phyloP scores from a whole-genome alignment of 495 filamentous ascomycete species.

The Podospora anserina region DNA sequence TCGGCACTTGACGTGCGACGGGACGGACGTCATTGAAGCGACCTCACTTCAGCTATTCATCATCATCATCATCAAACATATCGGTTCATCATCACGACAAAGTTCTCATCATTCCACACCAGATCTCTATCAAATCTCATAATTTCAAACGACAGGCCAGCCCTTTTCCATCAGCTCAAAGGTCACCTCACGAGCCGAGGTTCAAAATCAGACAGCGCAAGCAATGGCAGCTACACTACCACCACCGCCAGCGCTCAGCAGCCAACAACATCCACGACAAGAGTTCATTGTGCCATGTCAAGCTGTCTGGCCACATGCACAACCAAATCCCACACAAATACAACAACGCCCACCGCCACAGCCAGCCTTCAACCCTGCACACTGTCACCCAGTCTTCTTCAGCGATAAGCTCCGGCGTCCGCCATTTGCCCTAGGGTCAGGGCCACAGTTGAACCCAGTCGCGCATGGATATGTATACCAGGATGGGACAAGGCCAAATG shows the following conservation, averaged over 20 bases:
- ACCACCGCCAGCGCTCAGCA: neutral
- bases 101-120: neutral
- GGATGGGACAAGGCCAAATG: conserved; percentile 31
- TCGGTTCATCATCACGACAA: neutral
- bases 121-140: neutral
- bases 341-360: neutral
- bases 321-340: neutral
- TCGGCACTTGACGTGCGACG: conserved; percentile 27
- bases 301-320: conserved; percentile 10
- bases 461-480: conserved; percentile 54
- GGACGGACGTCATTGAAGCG: conserved; percentile 22
- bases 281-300: conserved; percentile 21
- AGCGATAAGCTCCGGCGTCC: conserved; percentile 50
- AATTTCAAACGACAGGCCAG: neutral
- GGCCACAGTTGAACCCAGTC: conserved; percentile 41
- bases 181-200: neutral
- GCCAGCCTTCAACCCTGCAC: conserved; percentile 37
- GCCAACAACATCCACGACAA: neutral
- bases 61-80: neutral
- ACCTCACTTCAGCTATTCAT: neutral
- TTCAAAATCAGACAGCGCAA: neutral
- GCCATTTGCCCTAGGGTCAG: conserved; percentile 26
- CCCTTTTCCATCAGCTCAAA: neutral
- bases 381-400: conserved; percentile 59
- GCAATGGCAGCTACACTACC: conserved; percentile 18